These are phyloP conservation scores for Trichosporon faecale DNA, from an alignment of 1,284 basidiomycete genomes.

Conservation along the genomic window DNA sequence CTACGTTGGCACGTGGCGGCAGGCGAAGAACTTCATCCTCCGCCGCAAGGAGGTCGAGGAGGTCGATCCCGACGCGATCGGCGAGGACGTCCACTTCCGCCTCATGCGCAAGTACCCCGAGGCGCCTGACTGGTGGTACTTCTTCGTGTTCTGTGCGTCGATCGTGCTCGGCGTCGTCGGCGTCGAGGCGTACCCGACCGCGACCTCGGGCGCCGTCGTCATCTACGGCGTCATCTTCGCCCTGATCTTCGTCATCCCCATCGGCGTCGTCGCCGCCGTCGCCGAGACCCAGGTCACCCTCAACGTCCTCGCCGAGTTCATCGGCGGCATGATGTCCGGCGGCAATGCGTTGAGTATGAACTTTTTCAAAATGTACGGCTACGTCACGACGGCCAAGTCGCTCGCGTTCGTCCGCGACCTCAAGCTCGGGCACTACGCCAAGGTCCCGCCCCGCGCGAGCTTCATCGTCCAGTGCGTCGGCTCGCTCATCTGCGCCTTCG, in stretches of 20 bases:
- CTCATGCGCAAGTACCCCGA: slow-evolving; percentile 60
- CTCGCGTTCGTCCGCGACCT: slow-evolving; percentile 56
- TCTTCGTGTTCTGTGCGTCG: slow-evolving; percentile 59
- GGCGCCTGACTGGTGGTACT: slow-evolving; percentile 76
- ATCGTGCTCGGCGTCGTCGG: slow-evolving; percentile 55
- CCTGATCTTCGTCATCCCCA: slow-evolving; percentile 28
- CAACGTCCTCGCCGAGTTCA: slow-evolving; percentile 59
- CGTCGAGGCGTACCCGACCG: slow-evolving; percentile 58
- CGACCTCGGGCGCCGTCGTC: slow-evolving; percentile 62
- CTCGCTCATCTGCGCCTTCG: slow-evolving; percentile 56
- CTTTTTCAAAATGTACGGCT: slow-evolving; percentile 59
- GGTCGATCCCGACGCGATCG: slow-evolving; percentile 28
- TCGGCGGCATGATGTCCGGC: slow-evolving; percentile 58
- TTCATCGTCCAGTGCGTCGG: slow-evolving; percentile 68
- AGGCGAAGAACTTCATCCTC: slow-evolving; percentile 16
- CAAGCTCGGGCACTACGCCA: slow-evolving; percentile 51
- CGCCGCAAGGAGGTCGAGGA: slow-evolving; percentile 26
- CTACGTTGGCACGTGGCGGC: slow-evolving; percentile 34
- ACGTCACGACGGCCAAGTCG: slow-evolving; percentile 58
- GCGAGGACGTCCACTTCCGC: slow-evolving; percentile 37
- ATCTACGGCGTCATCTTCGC: slow-evolving; percentile 33
- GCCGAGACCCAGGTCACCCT: slow-evolving; percentile 58
- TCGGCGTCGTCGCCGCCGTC: slow-evolving; percentile 60
- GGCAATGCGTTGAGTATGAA: slow-evolving; percentile 62
- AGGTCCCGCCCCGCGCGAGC: slow-evolving; percentile 51